Evolutionary conservation across 2,329 filamentous ascomycete genomes (phyloP).

Genomic region (Apiospora saccharicola): DNA sequence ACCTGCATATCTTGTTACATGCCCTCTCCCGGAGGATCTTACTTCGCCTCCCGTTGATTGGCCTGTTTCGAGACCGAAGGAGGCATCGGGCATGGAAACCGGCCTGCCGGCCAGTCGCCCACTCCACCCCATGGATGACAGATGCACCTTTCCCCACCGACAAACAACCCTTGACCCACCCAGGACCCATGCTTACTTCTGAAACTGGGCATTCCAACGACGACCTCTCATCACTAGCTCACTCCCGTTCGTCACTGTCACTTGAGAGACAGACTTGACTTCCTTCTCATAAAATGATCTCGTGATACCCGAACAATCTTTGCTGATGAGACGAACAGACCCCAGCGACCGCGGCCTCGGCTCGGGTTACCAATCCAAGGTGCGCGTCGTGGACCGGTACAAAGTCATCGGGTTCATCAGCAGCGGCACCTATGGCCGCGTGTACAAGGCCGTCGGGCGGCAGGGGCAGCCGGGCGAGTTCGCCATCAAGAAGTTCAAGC

Average conservation of each 20-base stretch:
- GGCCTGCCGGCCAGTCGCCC: constrained; percentile 9
- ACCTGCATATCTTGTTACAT: neutral
- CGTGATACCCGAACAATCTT: neutral
- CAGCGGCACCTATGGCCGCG: constrained; percentile 95
- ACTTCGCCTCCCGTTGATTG: constrained; percentile 4
- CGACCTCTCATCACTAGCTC: neutral
- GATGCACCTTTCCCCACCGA: constrained; percentile 12
- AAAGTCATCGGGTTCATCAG: constrained; percentile 98
- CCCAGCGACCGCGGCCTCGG: constrained; percentile 55
- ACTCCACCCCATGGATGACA: constrained; percentile 17
- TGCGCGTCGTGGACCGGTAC: constrained; percentile 90
- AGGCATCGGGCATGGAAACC: neutral
- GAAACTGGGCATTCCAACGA: constrained; percentile 8
- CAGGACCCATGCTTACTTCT: constrained; percentile 12
- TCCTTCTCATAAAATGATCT: neutral
- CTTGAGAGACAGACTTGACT: neutral
- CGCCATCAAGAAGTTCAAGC: constrained; percentile 99
- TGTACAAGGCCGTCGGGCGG: constrained; percentile 91
- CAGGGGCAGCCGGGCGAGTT: constrained; percentile 81
- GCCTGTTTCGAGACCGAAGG: neutral
- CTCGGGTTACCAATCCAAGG: constrained; percentile 73
- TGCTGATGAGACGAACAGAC: constrained; percentile 48
- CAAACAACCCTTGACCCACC: constrained; percentile 13
- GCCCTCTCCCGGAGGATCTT: neutral
- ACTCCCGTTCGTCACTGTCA: neutral